Evolutionary conservation across 2,329 filamentous ascomycete genomes (phyloP), one percentile per base, ranked within the genome.

Genomic region (Didymella pomorum): DNA sequence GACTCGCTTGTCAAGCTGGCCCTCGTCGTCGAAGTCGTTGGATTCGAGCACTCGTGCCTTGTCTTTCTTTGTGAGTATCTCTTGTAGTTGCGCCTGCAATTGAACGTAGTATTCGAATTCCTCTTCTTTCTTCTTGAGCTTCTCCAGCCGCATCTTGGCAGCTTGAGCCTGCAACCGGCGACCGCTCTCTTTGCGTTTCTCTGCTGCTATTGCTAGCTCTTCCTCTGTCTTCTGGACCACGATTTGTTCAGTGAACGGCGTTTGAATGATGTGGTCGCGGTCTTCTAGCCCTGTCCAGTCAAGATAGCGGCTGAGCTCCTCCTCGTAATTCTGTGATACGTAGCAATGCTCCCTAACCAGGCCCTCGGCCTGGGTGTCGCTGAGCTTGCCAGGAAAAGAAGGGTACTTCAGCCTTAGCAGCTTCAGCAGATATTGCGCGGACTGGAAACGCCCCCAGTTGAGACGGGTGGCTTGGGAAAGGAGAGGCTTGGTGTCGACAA

Each of bases 131-230:
- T 91, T 91, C 75, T 98, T 92, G 45, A 99, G 82, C 72, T 96
- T 96, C 65, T 99, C 95, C 0, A 99, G 81, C 8, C 95, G 89
- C 92, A 97, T 97, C 78, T 97, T 98, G 10, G 94, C 94, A 0
- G 95, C 95, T 77, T 99, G 95, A 70, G 97, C 93, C 76, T 99
- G 95, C 25, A 99, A 75, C 44, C 96, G 85, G 63, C 95, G 85
- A 0, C 95, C 95, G 67, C 92, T 95, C 78, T 99, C 95, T 76
- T 96, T 96, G 73, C 96, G 92, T 74, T 94, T 90, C 81, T 99
- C 95, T 11, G 94, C 93, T 63, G 96, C 92, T 39, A 88, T 85
- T 2, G 91, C 92, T 16, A 99, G 84, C 76, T 99, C 95, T 75
- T 98, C 95, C 72, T 96, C 92, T 1, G 90, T 95, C 80, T 99